Base-by-base conservation (phyloP, 2,329 filamentous ascomycete species). In the Aspergillus jensenii region DNA sequence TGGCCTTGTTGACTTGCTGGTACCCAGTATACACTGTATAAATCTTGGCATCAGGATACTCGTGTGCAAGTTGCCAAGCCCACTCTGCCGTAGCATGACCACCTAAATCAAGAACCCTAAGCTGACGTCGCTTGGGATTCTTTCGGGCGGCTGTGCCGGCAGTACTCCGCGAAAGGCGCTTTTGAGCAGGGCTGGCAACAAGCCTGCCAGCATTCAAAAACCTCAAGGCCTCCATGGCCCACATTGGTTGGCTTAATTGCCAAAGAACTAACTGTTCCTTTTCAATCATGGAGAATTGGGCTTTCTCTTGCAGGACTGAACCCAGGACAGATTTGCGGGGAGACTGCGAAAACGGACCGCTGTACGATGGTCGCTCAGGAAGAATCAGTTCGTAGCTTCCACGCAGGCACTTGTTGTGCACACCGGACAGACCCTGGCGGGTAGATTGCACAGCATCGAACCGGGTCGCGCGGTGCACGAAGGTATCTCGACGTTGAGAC, bases 31-130 rank as follows among this genome's bases (percentile, higher is more conserved):
- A 90, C 55, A 93, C 91, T 0, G 93, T 97, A 78, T 93, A 96
- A 54, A 97, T 86, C 72, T 91, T 92, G 56, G 90, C 84, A 71
- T 91, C 88, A 17, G 90, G 91, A 74, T 93, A 95, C 72, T 93
- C 89, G 49, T 90, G 82, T 1, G 95, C 92, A 58, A 91, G 90
- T 71, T 95, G 88, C 95, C 95, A 99, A 21, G 90, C 93, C 95
- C 95, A 99, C 74, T 96, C 92, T 71, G 91, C 93, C 14, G 90
- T 86, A 0, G 89, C 83, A 70, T 93, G 88, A 45, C 93, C 93
- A 49, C 90, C 92, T 35, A 97, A 86, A 71, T 98, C 93, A 25
- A 98, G 84, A 57, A 97, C 88, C 35, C 89, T 82, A 3, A 87
- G 78, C 23, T 87, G 82, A 58, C 72, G 71, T 61, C 63, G 71